phyloP scores from a whole-genome alignment of 371 early-diverging fungal genomes.

The Mortierella sp. region DNA sequence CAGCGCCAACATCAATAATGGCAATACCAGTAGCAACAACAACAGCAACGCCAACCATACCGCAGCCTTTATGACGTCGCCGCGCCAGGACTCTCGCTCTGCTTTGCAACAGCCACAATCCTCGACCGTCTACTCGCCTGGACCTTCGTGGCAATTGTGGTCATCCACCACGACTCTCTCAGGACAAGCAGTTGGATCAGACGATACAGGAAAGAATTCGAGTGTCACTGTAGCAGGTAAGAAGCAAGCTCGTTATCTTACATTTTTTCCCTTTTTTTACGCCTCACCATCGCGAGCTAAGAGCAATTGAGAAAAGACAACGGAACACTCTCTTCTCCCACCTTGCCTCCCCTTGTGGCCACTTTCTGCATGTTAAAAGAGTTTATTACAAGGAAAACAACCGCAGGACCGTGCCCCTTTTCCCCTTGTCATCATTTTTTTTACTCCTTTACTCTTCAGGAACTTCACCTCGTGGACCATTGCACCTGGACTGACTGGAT shows the following conservation, averaged over 20 bases:
- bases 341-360: not conserved
- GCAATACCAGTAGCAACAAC: not conserved
- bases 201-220: slow-evolving; percentile 16
- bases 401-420: slow-evolving; percentile 1
- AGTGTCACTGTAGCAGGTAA: not conserved
- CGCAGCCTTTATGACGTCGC: slow-evolving; percentile 1
- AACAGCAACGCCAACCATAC: not conserved
- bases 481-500: not conserved
- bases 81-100: slow-evolving; percentile 22
- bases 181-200: slow-evolving; percentile 8
- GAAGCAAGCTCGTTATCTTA: not conserved
- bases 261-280: not conserved
- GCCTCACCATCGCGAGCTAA: not conserved
- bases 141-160: slow-evolving; percentile 37
- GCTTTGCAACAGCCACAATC: slow-evolving; percentile 1
- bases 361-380: not conserved
- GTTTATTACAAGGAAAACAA: slow-evolving; percentile 3
- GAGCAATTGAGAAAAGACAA: not conserved
- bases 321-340: not conserved
- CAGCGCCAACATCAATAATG: not conserved
- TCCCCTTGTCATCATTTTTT: not conserved
- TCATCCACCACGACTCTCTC: slow-evolving; percentile 15
- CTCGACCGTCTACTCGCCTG: slow-evolving; percentile 32
- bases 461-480: not conserved
- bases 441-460: not conserved